Evolutionary conservation across 805 yeast genomes (phyloP).

Genomic region (Spathaspora sp.): DNA sequence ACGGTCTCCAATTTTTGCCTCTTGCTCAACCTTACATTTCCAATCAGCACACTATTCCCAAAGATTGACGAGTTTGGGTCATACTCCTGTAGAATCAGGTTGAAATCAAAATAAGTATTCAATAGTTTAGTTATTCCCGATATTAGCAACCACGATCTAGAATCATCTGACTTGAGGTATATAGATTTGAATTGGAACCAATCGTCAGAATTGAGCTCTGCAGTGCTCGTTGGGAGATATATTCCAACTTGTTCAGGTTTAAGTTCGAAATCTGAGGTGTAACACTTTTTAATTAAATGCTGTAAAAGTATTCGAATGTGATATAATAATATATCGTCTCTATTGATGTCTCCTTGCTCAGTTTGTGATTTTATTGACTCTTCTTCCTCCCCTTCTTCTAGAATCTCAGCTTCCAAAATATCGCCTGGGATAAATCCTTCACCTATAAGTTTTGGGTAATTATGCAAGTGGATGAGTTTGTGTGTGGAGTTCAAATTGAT

Average conservation of each 20-base stretch:
- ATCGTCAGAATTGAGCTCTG: neutral
- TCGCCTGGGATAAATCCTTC: constrained; percentile 9
- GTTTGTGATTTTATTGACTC: constrained; percentile 3
- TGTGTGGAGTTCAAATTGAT: constrained; percentile 38
- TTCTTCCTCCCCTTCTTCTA: neutral
- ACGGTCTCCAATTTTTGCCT: constrained; percentile 25
- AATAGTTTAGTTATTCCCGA: constrained; percentile 33
- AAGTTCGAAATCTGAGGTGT: constrained; percentile 7
- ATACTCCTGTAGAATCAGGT: constrained; percentile 4
- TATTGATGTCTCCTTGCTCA: constrained; percentile 2
- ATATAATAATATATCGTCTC: constrained; percentile 12
- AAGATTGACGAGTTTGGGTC: constrained; percentile 6
- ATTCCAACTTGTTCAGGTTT: constrained; percentile 5
- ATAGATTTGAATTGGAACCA: constrained; percentile 27
- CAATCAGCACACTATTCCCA: constrained; percentile 5
- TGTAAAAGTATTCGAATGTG: constrained; percentile 20
- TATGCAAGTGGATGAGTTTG: constrained; percentile 28
- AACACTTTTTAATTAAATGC: constrained; percentile 14
- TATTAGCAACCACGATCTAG: constrained; percentile 39
- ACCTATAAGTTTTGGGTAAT: constrained; percentile 22
- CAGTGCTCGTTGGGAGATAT: neutral
- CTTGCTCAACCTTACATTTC: constrained; percentile 9
- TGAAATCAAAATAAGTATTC: constrained; percentile 24
- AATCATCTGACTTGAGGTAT: constrained; percentile 13
- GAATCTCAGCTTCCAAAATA: neutral